Evolutionary conservation across 2,329 filamentous ascomycete species (phyloP).

Genomic region (Colletotrichum karsti): DNA sequence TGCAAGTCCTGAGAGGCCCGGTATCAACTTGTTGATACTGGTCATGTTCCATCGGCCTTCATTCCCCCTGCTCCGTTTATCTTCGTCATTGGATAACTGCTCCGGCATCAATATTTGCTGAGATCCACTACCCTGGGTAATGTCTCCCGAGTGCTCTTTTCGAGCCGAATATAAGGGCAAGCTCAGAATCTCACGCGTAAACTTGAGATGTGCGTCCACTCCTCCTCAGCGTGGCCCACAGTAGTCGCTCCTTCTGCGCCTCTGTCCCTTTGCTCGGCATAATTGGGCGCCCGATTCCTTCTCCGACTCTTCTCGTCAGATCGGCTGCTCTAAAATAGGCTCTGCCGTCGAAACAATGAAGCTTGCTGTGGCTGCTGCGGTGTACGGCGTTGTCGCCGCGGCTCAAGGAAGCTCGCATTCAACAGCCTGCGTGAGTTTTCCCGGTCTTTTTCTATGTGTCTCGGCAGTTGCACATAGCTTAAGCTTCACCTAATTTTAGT

Average conservation of each 20-base stretch:
- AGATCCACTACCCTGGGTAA: not conserved
- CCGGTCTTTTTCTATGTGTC: no score
- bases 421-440: conserved; percentile 10
- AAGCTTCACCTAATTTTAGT: no score
- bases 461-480: no score
- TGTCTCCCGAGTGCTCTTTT: not conserved
- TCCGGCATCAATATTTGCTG: not conserved
- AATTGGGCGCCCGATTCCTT: no score
- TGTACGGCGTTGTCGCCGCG: not conserved
- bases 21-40: no score
- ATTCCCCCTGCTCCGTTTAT: not conserved
- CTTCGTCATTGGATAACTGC: not conserved
- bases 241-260: not conserved
- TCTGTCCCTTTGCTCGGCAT: no score
- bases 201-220: no score
- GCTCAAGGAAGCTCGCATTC: not conserved
- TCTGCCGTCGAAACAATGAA: no score
- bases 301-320: not conserved
- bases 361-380: no score
- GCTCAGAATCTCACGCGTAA: no score
- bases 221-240: not conserved
- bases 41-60: not conserved
- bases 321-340: not conserved
- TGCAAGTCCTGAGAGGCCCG: no score
- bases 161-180: not conserved